phyloP scores from a whole-genome alignment of 345 rosid species.

The Angophora floribunda region DNA sequence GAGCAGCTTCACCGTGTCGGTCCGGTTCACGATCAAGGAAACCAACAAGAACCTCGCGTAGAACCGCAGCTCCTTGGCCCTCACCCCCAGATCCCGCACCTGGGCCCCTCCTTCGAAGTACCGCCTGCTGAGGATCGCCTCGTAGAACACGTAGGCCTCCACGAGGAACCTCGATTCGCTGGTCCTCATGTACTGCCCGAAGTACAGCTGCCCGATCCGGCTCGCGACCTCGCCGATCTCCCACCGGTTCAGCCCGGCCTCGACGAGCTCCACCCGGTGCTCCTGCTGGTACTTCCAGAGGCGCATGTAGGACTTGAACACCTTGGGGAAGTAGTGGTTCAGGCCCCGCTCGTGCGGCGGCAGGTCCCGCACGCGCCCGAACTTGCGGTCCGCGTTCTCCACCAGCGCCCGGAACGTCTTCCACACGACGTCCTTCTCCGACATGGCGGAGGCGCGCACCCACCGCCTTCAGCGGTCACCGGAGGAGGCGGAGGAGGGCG shows the following conservation, averaged over 20 bases:
- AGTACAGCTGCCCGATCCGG: slow-evolving; percentile 98
- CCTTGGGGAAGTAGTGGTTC: slow-evolving; percentile 60
- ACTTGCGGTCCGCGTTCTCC: slow-evolving; percentile 93
- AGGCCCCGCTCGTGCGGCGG: slow-evolving; percentile 52
- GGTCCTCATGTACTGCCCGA: slow-evolving; percentile 86
- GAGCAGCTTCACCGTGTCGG: slow-evolving; percentile 45
- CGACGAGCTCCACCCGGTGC: slow-evolving; percentile 56
- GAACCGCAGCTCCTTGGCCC: slow-evolving; percentile 83
- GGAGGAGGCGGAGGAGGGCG: too few relatives aligned
- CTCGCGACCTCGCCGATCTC: slow-evolving; percentile 99
- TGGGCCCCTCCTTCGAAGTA: slow-evolving; percentile 68
- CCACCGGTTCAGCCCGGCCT: slow-evolving; percentile 85
- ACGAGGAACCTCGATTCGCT: slow-evolving; percentile 80
- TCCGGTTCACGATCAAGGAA: slow-evolving; percentile 58
- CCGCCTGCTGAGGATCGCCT: slow-evolving; percentile 69
- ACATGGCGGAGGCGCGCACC: slow-evolving; percentile 10
- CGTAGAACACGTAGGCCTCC: slow-evolving; percentile 87
- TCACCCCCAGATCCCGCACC: slow-evolving; percentile 56
- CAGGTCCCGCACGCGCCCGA: slow-evolving; percentile 77
- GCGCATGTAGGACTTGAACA: slow-evolving; percentile 89
- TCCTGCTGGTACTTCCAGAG: slow-evolving; percentile 97
- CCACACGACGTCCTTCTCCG: slow-evolving; percentile 34
- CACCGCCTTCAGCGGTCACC: too few relatives aligned
- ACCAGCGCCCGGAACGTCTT: slow-evolving; percentile 59
- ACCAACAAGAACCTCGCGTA: slow-evolving; percentile 86